Base-by-base conservation (phyloP, 2,329 filamentous ascomycete genomes). In the Colletotrichum trifolii region DNA sequence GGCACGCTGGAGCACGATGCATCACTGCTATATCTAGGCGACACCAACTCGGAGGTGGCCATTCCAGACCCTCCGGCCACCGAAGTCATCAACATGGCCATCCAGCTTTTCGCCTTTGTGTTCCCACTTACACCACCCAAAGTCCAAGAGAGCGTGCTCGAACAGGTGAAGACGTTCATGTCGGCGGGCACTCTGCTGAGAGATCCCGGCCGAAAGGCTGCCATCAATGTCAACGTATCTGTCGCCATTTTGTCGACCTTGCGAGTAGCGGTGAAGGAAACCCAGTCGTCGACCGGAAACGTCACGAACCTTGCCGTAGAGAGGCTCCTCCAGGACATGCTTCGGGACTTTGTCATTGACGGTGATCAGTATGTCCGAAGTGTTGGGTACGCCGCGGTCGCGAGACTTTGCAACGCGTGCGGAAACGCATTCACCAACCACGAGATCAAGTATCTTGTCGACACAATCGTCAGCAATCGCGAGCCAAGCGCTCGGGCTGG, bases 401-500 rank as follows among this genome's bases (percentile, higher is more conserved):
- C 94, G 13, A 88, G 94, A 42, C 86, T 99, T 1, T 98, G 96
- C 77, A 94, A 85, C 67, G 79, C 85, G 57, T 94, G 93, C 57
- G 96, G 96, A 43, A 97, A 96, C 68, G 83, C 90, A 1, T 96
- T 97, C 72, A 99, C 96, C 0, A 94, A 93, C 68, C 85, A 88
- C 35, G 94, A 97, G 77, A 92, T 99, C 71, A 97, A 96, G 73
- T 91, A 91, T 73, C 84, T 99, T 9, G 91, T 98, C 47, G 95
- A 99, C 72, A 97, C 92, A 1, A 97, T 99, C 68, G 94, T 99
- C 6, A 87, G 90, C 48, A 97, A 99, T 76, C 87, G 95, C 59
- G 96, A 99, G 75, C 96, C 96, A 0, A 95, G 92, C 75, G 94
- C 94, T 42, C 89, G 96, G 75, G 94, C 96, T 48, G 96, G 96